These are phyloP conservation scores for Acanthamoeba divionensis DNA, from an alignment of 208 protist species.

Conservation along the genomic window DNA sequence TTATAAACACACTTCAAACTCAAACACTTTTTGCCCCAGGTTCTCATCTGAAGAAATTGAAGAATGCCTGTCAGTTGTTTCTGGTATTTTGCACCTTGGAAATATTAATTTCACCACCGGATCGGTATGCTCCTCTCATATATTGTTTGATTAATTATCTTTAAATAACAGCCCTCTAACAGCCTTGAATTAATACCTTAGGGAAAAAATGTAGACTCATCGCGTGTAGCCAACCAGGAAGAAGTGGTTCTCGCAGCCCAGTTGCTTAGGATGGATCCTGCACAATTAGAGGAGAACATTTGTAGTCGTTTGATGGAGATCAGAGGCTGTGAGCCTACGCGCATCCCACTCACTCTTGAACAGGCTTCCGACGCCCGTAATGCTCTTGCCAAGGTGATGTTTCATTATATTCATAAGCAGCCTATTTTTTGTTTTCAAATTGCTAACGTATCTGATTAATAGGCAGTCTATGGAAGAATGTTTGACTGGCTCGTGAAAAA, in stretches of 20 bases:
- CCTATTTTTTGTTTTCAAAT: too few relatives aligned
- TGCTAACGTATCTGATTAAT: too few relatives aligned
- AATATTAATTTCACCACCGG: constrained; percentile 67
- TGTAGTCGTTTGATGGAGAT: constrained; percentile 27
- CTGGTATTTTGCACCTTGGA: constrained; percentile 14
- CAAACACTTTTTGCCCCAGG: background rate
- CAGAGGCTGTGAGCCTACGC: constrained; percentile 29
- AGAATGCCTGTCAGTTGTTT: constrained; percentile 58
- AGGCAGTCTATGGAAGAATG: constrained; percentile 65
- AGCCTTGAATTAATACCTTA: too few relatives aligned
- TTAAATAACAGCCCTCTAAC: background rate
- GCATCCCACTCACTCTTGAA: background rate
- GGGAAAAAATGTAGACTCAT: too few relatives aligned
- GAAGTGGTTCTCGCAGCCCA: background rate
- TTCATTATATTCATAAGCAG: too few relatives aligned
- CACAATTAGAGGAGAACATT: background rate
- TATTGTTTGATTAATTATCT: too few relatives aligned
- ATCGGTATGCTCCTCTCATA: too few relatives aligned
- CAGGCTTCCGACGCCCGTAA: constrained; percentile 59
- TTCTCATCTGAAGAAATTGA: constrained; percentile 68
- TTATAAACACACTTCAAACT: too few relatives aligned
- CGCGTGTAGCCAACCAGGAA: background rate
- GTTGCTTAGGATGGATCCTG: background rate
- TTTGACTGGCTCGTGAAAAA: constrained; percentile 77
- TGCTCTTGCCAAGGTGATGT: constrained; percentile 71